Percentiles rank a stretch among this genome's conserved stretches.
Conservation (phyloP, 2,329 filamentous ascomycete genomes). For the Davidsoniella australis region DNA sequence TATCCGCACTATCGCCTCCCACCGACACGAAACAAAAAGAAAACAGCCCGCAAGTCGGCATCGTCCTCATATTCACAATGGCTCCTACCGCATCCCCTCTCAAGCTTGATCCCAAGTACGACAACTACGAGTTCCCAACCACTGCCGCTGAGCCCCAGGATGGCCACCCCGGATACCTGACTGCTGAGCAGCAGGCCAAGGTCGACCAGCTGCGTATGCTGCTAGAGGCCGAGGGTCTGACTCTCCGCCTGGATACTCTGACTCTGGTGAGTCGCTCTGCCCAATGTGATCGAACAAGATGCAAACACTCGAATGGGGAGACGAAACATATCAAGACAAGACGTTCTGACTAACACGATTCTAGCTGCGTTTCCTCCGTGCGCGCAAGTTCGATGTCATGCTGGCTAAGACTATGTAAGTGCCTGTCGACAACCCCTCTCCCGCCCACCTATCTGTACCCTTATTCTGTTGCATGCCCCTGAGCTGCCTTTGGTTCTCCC, state of each 20-base stretch:
- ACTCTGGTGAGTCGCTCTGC: slow-evolving; percentile 50
- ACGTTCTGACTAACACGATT: not conserved
- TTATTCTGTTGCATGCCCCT: not conserved
- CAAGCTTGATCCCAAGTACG: slow-evolving; percentile 75
- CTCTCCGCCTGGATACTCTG: slow-evolving; percentile 74
- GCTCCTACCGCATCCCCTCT: slow-evolving; percentile 17
- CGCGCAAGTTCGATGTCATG: slow-evolving; percentile 85
- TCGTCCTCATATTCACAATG: slow-evolving; percentile 7
- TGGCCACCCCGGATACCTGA: slow-evolving; percentile 81
- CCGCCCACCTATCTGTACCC: not conserved
- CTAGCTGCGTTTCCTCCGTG: slow-evolving; percentile 76
- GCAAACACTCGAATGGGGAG: no score
- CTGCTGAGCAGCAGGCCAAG: slow-evolving; percentile 72
- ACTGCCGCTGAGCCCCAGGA: slow-evolving; percentile 49
- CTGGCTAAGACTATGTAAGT: slow-evolving; percentile 73
- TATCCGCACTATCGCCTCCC: no score
- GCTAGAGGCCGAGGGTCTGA: slow-evolving; percentile 72
- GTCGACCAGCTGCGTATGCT: slow-evolving; percentile 69
- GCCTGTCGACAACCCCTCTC: not conserved
- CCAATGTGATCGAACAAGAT: not conserved
- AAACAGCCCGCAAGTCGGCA: not conserved
- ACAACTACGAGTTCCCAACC: slow-evolving; percentile 86
- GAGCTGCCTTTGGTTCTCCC: not conserved
- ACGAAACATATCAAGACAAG: not conserved
- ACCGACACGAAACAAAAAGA: no score